phyloP scores from a whole-genome alignment of 176 grass and related monocot genomes.

The Sorghum bicolor region DNA sequence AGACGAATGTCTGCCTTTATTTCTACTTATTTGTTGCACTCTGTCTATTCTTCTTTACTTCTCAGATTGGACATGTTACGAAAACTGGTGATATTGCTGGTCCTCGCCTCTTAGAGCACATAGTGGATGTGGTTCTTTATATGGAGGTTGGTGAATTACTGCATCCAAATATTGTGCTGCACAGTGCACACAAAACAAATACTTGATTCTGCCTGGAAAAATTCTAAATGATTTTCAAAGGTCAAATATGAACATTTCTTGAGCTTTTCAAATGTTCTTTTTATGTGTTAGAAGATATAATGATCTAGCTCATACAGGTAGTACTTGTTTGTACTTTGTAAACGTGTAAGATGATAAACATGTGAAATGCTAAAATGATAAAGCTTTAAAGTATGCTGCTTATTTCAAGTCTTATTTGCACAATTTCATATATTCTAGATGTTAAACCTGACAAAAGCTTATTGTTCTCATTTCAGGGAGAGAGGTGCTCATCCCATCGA shows the following conservation, averaged over 20 bases:
- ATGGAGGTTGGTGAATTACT: slow-evolving; percentile 77
- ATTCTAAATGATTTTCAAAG: background rate
- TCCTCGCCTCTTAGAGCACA: slow-evolving; percentile 92
- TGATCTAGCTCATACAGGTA: background rate
- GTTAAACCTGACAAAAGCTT: slow-evolving; percentile 28
- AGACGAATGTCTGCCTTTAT: background rate
- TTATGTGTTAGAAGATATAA: slow-evolving; percentile 18
- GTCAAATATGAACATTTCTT: background rate
- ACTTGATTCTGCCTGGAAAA: background rate
- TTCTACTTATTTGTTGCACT: slow-evolving; percentile 8
- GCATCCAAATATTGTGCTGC: background rate
- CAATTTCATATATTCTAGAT: slow-evolving; percentile 1
- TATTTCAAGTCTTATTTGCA: slow-evolving; percentile 10
- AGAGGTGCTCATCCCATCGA: slow-evolving; percentile 77
- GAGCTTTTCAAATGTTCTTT: background rate
- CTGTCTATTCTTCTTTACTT: slow-evolving; percentile 23
- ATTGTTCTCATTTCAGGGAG: slow-evolving; percentile 56
- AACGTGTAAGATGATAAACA: slow-evolving; percentile 4
- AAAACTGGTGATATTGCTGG: slow-evolving; percentile 93
- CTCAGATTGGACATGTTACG: slow-evolving; percentile 92
- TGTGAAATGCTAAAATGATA: background rate
- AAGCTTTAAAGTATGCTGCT: background rate
- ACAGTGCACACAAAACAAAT: slow-evolving; percentile 1
- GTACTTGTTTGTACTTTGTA: slow-evolving; percentile 8
- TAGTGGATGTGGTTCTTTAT: slow-evolving; percentile 97